phyloP scores from a whole-genome alignment of 805 yeast species.

The Saccharomycopsis microspora region DNA sequence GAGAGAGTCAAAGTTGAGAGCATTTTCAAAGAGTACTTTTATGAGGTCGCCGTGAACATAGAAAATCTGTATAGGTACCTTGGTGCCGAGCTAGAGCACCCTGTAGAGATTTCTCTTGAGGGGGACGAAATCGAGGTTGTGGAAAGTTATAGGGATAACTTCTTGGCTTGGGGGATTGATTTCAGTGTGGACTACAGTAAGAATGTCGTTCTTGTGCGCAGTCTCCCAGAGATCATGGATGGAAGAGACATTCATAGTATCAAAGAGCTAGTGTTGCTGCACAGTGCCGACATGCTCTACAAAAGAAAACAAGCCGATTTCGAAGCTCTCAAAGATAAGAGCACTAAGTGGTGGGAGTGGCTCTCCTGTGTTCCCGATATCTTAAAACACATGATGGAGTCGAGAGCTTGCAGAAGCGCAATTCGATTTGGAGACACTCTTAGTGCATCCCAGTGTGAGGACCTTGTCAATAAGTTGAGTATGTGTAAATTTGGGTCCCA shows the following conservation, averaged over 20 bases:
- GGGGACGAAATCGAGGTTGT: constrained; percentile 26
- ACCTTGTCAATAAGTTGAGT: constrained; percentile 31
- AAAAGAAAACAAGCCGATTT: not conserved
- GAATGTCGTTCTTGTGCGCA: constrained; percentile 23
- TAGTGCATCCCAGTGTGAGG: constrained; percentile 29
- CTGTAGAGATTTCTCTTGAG: constrained; percentile 19
- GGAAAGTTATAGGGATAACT: constrained; percentile 20
- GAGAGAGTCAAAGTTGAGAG: constrained; percentile 58
- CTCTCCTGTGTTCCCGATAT: constrained; percentile 37
- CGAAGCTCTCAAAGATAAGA: not conserved
- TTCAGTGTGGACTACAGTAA: constrained; percentile 13
- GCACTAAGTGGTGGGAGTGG: constrained; percentile 27
- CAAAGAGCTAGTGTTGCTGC: constrained; percentile 30
- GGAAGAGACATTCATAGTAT: constrained; percentile 19
- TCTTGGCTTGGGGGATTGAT: constrained; percentile 35
- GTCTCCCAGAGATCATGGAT: constrained; percentile 31
- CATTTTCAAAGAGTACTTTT: constrained; percentile 28
- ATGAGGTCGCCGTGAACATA: constrained; percentile 19
- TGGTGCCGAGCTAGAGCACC: not conserved
- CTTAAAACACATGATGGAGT: constrained; percentile 38
- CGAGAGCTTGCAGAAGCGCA: constrained; percentile 59
- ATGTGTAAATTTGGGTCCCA: constrained; percentile 53
- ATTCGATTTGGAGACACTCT: constrained; percentile 60
- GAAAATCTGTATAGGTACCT: constrained; percentile 1
- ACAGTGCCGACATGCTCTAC: constrained; percentile 24